Evolutionary conservation across 106 monocot genomes (phyloP).

Genomic region (Phalaenopsis aphrodite): DNA sequence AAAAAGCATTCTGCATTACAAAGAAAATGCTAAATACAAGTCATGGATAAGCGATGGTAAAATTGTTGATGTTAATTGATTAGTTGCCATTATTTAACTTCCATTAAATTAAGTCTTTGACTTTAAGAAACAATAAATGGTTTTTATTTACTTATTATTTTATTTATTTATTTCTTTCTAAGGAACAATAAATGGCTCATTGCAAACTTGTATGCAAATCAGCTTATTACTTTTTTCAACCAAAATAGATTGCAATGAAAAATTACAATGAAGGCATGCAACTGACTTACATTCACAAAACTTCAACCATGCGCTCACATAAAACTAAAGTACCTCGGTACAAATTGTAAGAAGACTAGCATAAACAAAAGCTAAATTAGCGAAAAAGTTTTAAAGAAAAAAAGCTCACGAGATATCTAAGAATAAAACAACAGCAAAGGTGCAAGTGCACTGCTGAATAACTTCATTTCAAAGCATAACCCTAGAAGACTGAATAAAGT

Average conservation of each 20-base stretch:
- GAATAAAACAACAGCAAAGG: not conserved
- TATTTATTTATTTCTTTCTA: too few relatives aligned
- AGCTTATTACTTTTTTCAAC: too few relatives aligned
- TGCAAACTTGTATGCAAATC: too few relatives aligned
- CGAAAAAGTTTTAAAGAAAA: not conserved
- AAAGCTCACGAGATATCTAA: not conserved
- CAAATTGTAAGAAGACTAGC: not conserved
- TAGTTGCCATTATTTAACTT: slow-evolving; percentile 3
- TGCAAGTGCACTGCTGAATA: not conserved
- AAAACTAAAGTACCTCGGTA: too few relatives aligned
- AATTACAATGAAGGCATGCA: too few relatives aligned
- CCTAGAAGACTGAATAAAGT: not conserved
- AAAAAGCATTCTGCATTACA: not conserved
- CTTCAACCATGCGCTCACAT: too few relatives aligned
- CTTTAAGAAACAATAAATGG: not conserved
- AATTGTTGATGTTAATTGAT: not conserved
- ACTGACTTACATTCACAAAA: too few relatives aligned
- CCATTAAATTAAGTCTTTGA: not conserved
- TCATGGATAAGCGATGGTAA: not conserved
- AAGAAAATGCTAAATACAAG: not conserved
- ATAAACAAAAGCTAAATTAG: not conserved
- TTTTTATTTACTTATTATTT: not conserved
- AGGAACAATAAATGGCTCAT: not conserved
- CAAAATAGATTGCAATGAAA: too few relatives aligned
- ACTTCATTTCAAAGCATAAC: not conserved